Evolutionary conservation across 768 basidiomycete species (phyloP).

Genomic region (Termitomyces sp.): DNA sequence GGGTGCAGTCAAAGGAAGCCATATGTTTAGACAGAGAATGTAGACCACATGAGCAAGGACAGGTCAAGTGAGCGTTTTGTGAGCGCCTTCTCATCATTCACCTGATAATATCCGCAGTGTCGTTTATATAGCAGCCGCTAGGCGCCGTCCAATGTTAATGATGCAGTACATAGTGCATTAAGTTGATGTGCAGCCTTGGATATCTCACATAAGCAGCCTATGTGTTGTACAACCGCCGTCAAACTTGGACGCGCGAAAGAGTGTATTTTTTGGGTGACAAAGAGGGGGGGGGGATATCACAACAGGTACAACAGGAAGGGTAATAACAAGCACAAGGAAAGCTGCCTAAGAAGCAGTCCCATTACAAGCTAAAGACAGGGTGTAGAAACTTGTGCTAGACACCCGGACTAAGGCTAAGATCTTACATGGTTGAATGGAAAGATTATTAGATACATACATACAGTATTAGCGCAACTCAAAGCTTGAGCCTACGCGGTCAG

Average conservation of each 20-base stretch:
- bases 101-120: not conserved
- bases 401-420: conserved; percentile 10
- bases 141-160: too few relatives aligned
- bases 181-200: too few relatives aligned
- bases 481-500: conserved; percentile 66
- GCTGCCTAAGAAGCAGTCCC: conserved; percentile 7
- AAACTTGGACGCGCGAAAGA: not conserved
- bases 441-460: conserved; percentile 12
- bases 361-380: conserved; percentile 14
- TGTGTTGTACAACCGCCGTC: too few relatives aligned
- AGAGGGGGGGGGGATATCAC: conserved; percentile 6
- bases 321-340: conserved; percentile 7
- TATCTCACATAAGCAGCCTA: too few relatives aligned
- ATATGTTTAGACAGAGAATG: not conserved
- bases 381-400: not conserved
- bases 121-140: too few relatives aligned
- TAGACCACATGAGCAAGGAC: not conserved
- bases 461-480: conserved; percentile 80
- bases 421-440: conserved; percentile 8
- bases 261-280: conserved; percentile 1
- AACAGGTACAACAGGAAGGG: conserved; percentile 7
- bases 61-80: not conserved
- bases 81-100: not conserved
- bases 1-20: too few relatives aligned
- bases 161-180: too few relatives aligned